phyloP scores from a whole-genome alignment of 2,329 filamentous ascomycete genomes.

The Ilyonectria destructans region DNA sequence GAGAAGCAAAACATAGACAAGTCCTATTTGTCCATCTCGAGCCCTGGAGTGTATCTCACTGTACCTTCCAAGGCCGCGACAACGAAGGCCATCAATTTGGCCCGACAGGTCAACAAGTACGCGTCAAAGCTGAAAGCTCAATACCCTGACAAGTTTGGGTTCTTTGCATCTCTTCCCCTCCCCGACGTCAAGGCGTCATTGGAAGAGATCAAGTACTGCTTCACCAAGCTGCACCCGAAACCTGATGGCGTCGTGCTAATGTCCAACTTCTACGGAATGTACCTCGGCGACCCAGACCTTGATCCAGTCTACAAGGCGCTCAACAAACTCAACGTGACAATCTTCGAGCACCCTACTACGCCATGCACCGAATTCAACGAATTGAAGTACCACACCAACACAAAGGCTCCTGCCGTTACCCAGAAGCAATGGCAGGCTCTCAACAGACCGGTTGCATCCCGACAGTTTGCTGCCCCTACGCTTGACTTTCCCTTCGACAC shows the following conservation, averaged over 20 bases:
- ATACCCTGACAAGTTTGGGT: slow-evolving; percentile 57
- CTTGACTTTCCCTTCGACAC: slow-evolving; percentile 49
- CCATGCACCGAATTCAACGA: slow-evolving; percentile 55
- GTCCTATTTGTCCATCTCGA: slow-evolving; percentile 44
- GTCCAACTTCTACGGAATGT: slow-evolving; percentile 69
- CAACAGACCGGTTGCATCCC: slow-evolving; percentile 37
- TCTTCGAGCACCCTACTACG: slow-evolving; percentile 72
- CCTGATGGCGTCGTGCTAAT: slow-evolving; percentile 68
- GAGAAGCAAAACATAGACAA: slow-evolving; percentile 38
- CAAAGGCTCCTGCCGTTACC: slow-evolving; percentile 14
- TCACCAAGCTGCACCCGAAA: slow-evolving; percentile 55
- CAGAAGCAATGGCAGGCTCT: slow-evolving; percentile 38
- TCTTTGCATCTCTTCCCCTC: slow-evolving; percentile 69
- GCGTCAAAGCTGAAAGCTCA: slow-evolving; percentile 38
- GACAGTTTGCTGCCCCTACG: slow-evolving; percentile 29
- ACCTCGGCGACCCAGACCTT: slow-evolving; percentile 64
- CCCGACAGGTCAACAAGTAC: slow-evolving; percentile 43
- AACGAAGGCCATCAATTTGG: slow-evolving; percentile 33
- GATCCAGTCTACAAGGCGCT: slow-evolving; percentile 65
- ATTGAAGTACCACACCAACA: slow-evolving; percentile 27
- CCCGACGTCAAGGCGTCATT: slow-evolving; percentile 65
- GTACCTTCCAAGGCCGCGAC: slow-evolving; percentile 42
- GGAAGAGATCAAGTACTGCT: slow-evolving; percentile 62
- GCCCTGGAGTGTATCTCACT: slow-evolving; percentile 46
- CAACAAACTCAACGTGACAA: slow-evolving; percentile 61